Evolutionary conservation across 2,329 filamentous ascomycete genomes (phyloP), one percentile per base, ranked within the genome.

Genomic region (Sodiomyces alkalinus): DNA sequence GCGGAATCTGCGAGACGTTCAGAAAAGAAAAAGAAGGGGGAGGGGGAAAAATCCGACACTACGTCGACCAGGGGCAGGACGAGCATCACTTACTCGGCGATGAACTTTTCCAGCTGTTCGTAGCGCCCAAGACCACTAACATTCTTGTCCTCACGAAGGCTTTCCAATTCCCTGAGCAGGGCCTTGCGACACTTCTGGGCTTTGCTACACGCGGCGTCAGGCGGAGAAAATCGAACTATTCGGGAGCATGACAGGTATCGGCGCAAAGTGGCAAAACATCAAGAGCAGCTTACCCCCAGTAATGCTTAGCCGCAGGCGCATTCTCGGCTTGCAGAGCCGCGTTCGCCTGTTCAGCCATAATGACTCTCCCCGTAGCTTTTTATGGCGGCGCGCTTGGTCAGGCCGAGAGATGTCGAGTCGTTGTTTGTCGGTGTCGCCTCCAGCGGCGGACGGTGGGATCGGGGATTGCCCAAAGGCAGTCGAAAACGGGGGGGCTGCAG

Each of bases 1-100:
- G 39, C 82, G 81, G 49, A 80, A 74, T 40, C 75, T 80, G 43
- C 27, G 26, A 25, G 24, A 11, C 22, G 33, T 46, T 26, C 39
- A 31, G 23, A 31, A 15, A 3, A 4, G 13, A 19, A 16, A 24
- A 9, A n/a, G 14, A 6, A 5, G 10, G 17, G 19, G 7, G n/a
- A 14, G 16, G 23, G 14, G 14, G 21, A 12, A 12, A 22, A 29
- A 16, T 10, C n/a, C n/a, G n/a, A n/a, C n/a, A n/a, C n/a, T n/a
- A n/a, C n/a, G n/a, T n/a, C n/a, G n/a, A n/a, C n/a, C n/a, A n/a
- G n/a, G n/a, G n/a, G n/a, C n/a, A n/a, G 31, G 35, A 30, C 33
- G 20, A 23, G 26, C 28, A 25, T 6, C 36, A 39, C 55, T 43
- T 41, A 60, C 56, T 53, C 49, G 28, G 57, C 52, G 43, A 64